Evolutionary conservation across 1,284 basidiomycete genomes (phyloP), one percentile per base, ranked within the genome.

Genomic region (Austroboletus niveus): DNA sequence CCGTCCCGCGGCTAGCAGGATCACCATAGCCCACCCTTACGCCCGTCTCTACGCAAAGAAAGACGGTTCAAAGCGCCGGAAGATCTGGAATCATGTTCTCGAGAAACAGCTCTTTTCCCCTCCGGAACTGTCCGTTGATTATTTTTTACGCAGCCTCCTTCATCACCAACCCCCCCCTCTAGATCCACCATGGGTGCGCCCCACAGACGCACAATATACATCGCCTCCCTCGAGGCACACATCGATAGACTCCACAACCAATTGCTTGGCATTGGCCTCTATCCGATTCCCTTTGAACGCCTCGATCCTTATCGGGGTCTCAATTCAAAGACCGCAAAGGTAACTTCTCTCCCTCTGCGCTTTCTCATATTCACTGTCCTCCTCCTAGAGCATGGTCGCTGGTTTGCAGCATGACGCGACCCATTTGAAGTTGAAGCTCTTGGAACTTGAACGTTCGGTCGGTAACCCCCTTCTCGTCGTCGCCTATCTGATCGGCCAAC

Each of bases 321-420:
- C 14, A 86, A 88, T 60, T 80, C 78, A 27, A 89, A 84, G 65
- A 87, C 82, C 0, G 85, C 83, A 41, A 89, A 87, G 77, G 86
- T 86, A 53, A 52, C 5, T 44, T 44, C 8, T 30, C 29, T 14
- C 30, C 0, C 29, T 14, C 39, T 4, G 2, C 36, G 3, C 44
- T 30, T 27, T 35, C 46, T 17, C 45, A 17, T 14, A 11, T 12
- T 42, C 48, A 32, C 48, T 51, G 36, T 6, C 49, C 6, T 15
- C 44, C 48, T 31, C 14, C 32, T 58, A 88, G 85, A 85, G 85
- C 56, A 86, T 86, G 80, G 81, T 88, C 2, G 75, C 85, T 0
- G 83, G 82, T 15, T 72, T 89, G 4, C 82, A 87, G 47, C 76
- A 85, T 57, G 85, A 89, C 54, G 72, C 76, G 3, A 75, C 77